These are phyloP conservation scores for Lupinus albus DNA, from an alignment of 306 rosid genomes.

Conservation along the genomic window DNA sequence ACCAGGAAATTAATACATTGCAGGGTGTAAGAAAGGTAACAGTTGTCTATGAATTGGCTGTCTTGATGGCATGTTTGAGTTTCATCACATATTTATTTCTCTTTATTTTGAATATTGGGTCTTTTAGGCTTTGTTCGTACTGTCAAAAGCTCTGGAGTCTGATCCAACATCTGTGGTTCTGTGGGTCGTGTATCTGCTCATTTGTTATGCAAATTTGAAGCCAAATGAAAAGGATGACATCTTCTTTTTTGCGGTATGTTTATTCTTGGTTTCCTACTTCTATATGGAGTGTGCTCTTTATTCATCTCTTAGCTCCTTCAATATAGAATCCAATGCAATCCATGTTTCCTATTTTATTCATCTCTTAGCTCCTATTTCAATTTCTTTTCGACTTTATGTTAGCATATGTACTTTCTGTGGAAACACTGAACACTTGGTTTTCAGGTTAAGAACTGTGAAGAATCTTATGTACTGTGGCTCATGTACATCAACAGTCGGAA, in stretches of 20 bases:
- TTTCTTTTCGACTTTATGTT: constrained; percentile 7
- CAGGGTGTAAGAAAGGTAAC: constrained; percentile 81
- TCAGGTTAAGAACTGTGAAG: constrained; percentile 79
- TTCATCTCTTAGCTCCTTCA: no score
- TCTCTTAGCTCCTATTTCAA: constrained; percentile 14
- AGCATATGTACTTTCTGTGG: constrained; percentile 50
- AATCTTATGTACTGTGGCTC: constrained; percentile 86
- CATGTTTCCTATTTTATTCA: constrained; percentile 4
- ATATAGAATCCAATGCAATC: constrained; percentile 8
- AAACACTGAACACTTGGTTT: constrained; percentile 52
- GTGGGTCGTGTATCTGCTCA: constrained; percentile 80
- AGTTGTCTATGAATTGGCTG: constrained; percentile 18
- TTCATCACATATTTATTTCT: constrained; percentile 19
- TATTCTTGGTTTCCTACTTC: constrained; percentile 44
- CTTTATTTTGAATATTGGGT: constrained; percentile 37
- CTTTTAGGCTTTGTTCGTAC: constrained; percentile 76
- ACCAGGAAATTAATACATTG: constrained; percentile 67
- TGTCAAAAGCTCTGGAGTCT: constrained; percentile 78
- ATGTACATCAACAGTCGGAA: constrained; percentile 83
- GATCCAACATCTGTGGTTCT: constrained; percentile 65
- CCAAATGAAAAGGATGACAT: constrained; percentile 83
- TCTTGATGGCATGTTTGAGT: constrained; percentile 32
- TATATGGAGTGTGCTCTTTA: constrained; percentile 33
- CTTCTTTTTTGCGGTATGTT: constrained; percentile 86
- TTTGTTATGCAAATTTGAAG: constrained; percentile 69